Conservation (phyloP, 2,329 filamentous ascomycete genomes). For the Monilinia polystroma region DNA sequence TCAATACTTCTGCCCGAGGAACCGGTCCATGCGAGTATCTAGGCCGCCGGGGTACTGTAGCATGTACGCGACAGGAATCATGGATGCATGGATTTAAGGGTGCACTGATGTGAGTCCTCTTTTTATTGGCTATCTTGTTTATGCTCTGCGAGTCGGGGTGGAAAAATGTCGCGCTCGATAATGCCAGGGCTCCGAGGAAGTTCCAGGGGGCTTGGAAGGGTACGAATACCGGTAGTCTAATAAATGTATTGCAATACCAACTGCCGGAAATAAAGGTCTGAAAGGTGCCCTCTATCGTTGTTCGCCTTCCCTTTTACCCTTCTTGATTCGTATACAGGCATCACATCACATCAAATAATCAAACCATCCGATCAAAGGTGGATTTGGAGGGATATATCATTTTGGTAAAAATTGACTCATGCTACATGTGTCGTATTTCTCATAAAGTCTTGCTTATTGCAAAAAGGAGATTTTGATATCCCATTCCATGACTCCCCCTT, state of each 20-base stretch:
- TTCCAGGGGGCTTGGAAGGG: not conserved
- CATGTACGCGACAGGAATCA: not conserved
- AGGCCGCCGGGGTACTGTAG: too few species aligned
- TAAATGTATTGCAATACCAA: not conserved
- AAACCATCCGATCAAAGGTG: conserved; percentile 8
- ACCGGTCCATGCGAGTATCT: not conserved
- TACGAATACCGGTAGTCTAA: not conserved
- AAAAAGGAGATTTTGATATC: conserved; percentile 34
- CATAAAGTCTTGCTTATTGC: conserved; percentile 31
- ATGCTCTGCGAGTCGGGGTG: too few species aligned
- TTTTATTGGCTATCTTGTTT: not conserved
- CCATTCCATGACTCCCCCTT: conserved; percentile 37
- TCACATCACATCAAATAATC: conserved; percentile 1
- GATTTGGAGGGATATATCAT: conserved; percentile 22
- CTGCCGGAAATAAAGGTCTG: too few species aligned
- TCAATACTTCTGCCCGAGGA: not conserved
- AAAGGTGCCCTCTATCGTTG: not conserved
- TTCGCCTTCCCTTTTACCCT: not conserved
- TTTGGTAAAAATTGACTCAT: conserved; percentile 39
- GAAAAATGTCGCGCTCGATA: too few species aligned
- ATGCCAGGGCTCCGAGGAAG: not conserved
- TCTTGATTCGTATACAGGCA: not conserved
- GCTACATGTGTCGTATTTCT: conserved; percentile 37
- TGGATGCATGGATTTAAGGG: not conserved
- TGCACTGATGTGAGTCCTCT: not conserved